These are phyloP conservation scores for Globisporangium alternatum DNA, from an alignment of 352 stramenopile species.

Conservation along the genomic window DNA sequence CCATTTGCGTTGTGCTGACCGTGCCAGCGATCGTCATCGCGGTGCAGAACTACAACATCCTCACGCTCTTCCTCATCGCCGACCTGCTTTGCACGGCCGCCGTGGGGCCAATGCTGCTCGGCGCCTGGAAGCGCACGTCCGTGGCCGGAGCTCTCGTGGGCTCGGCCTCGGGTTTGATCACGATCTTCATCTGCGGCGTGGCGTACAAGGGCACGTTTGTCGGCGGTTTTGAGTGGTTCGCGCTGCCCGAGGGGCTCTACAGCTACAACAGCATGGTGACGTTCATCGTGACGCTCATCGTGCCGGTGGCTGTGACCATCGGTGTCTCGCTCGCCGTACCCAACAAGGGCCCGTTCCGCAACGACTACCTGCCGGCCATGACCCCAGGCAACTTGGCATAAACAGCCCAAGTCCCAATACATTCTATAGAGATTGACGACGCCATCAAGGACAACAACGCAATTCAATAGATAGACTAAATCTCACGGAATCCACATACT, in stretches of 20 bases:
- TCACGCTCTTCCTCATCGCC: constrained; percentile 75
- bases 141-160: constrained; percentile 40
- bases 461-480: not conserved
- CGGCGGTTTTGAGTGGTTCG: constrained; percentile 78
- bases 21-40: constrained; percentile 65
- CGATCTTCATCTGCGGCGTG: constrained; percentile 67
- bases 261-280: constrained; percentile 77
- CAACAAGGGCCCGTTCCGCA: constrained; percentile 19
- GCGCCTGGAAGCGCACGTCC: constrained; percentile 49
- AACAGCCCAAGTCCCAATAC: not conserved
- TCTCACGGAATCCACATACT: not conserved
- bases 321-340: constrained; percentile 49
- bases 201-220: constrained; percentile 60
- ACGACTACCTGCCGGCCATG: constrained; percentile 26
- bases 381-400: constrained; percentile 24
- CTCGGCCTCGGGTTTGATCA: constrained; percentile 53
- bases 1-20: constrained; percentile 69
- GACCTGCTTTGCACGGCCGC: constrained; percentile 73
- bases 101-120: constrained; percentile 70
- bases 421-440: not conserved
- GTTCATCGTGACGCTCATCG: constrained; percentile 66
- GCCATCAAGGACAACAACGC: not conserved
- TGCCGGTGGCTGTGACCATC: constrained; percentile 57
- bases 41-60: constrained; percentile 61
- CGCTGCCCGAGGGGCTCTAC: constrained; percentile 70